Evolutionary conservation across 306 rosid species (phyloP).

Genomic region (Ochetophila trinervis): DNA sequence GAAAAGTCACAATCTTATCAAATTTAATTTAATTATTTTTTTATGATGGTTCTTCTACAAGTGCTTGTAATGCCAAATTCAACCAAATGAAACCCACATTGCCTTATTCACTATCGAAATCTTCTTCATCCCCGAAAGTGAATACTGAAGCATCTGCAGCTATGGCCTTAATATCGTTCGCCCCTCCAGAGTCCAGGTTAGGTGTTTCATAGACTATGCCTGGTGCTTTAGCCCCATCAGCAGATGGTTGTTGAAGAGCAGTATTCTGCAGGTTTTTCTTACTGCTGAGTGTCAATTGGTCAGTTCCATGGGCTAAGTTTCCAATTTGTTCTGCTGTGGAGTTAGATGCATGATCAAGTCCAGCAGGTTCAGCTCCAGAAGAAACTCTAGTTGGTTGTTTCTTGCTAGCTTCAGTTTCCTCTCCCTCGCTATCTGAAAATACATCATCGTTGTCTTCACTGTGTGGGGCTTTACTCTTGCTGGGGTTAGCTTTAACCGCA

Average conservation of each 20-base stretch:
- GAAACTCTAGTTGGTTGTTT: slow-evolving; percentile 23
- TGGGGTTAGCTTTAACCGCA: slow-evolving; percentile 35
- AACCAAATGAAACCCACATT: background rate
- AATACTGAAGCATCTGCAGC: slow-evolving; percentile 98
- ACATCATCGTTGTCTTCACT: slow-evolving; percentile 66
- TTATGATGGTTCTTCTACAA: slow-evolving; percentile 5
- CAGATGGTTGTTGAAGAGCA: slow-evolving; percentile 34
- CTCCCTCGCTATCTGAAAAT: slow-evolving; percentile 87
- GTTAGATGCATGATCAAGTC: slow-evolving; percentile 40
- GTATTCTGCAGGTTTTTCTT: slow-evolving; percentile 21
- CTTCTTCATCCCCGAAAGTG: slow-evolving; percentile 83
- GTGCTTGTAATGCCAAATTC: slow-evolving; percentile 10
- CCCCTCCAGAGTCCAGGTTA: slow-evolving; percentile 39
- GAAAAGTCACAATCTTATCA: background rate
- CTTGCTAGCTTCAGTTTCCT: slow-evolving; percentile 35
- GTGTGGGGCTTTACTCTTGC: slow-evolving; percentile 28
- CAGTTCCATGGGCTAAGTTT: slow-evolving; percentile 28
- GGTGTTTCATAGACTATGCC: slow-evolving; percentile 24
- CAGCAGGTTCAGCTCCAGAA: slow-evolving; percentile 26
- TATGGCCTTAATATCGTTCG: slow-evolving; percentile 69
- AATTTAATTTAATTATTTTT: background rate
- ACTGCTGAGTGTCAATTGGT: slow-evolving; percentile 37
- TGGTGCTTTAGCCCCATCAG: slow-evolving; percentile 28
- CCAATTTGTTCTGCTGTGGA: slow-evolving; percentile 31
- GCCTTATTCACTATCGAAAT: slow-evolving; percentile 77